Base-by-base conservation (phyloP, 805 yeast species). In the Priceomyces haplophilus region DNA sequence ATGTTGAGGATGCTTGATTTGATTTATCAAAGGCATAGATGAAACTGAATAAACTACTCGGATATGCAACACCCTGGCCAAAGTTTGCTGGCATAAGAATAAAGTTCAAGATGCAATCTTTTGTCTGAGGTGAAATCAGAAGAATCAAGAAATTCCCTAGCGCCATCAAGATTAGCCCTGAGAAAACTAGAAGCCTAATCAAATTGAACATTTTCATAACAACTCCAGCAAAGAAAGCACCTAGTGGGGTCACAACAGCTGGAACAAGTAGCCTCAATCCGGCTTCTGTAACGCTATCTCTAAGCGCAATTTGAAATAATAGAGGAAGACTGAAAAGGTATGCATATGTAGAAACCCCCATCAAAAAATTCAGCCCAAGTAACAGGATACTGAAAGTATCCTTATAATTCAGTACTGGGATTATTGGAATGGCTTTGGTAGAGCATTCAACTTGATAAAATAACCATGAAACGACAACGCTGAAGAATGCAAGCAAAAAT, bases 211-310 rank as follows among this genome's bases (percentile, higher is more conserved):
- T 58, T 36, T 66, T 60, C 73, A 69, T 69, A 40, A 59, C 50
- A 30, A 58, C 47, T 0, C 75, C 76, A 1, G 75, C 61, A 6
- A 61, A 52, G 13, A 72, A 42, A 2, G 74, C 67, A 4, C 76
- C 76, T 19, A 69, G 56, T n/a, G 75, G 71, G 1, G 73, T 69
- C 30, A 65, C 64, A 13, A 66, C 39, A 3, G 75, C 63, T 3
- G 75, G 76, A 15, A 67, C 59, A 2, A 68, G 64, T 31, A 72
- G 53, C 40, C 76, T 52, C 13, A 70, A 49, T 2, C 76, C 76
- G 4, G 74, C 71, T 46, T 52, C 52, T 3, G 75, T 58, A 2
- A 73, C 59, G 0, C 71, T 42, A 46, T 72, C 75, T 2, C 67
- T 70, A 12, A 67, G 51, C 1, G 64, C 69, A 15, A 72, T 57